A percentile compares a stretch with the other conserved stretches of the same genome.
Evolutionary conservation across 768 basidiomycete species (phyloP).

Genomic region (Porpolomopsis calyptriformis): DNA sequence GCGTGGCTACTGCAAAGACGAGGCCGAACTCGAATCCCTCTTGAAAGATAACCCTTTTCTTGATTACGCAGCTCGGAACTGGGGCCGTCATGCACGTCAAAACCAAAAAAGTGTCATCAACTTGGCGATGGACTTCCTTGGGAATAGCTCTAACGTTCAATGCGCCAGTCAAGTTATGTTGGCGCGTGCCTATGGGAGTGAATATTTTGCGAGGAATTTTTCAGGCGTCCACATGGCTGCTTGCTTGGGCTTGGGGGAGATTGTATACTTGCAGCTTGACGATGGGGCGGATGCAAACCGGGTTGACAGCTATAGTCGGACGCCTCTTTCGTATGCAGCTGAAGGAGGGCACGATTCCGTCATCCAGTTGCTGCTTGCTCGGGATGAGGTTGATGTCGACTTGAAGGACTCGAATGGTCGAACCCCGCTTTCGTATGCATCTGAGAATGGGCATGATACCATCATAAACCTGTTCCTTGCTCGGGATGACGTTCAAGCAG

Average conservation of each 20-base stretch:
- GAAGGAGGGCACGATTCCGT: background rate
- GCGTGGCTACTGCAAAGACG: background rate
- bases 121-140: background rate
- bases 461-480: background rate
- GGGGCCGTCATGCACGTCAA: constrained; percentile 9
- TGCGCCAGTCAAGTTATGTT: background rate
- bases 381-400: background rate
- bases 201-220: background rate
- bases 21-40: background rate
- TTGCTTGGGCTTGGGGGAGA: background rate
- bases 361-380: background rate
- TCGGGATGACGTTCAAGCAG: background rate
- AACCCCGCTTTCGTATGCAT: background rate
- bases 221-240: background rate
- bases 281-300: background rate
- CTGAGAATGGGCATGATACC: background rate
- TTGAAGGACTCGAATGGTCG: background rate
- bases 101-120: background rate
- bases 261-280: background rate
- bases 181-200: background rate
- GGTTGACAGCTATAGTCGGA: background rate
- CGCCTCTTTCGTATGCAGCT: background rate
- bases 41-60: constrained; percentile 1
- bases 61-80: constrained; percentile 6
- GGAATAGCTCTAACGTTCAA: background rate